Evolutionary conservation across 257 asterid genomes (phyloP), one percentile per base, ranked within the genome.

Genomic region (Solanum medicagineum): DNA sequence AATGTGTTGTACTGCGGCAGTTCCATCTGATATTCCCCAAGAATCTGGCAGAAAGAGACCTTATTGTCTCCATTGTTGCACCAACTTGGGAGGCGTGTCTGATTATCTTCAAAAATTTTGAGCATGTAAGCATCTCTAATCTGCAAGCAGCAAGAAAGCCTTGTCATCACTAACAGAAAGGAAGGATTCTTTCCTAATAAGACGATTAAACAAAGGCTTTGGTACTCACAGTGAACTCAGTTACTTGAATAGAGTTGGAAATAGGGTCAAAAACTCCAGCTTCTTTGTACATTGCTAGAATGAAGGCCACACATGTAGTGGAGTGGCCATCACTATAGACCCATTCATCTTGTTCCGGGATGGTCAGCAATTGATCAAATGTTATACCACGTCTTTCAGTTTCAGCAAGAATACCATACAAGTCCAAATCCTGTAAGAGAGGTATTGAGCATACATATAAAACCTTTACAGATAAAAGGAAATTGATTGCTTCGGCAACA

Each of bases 341-440:
- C 99, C 99, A 97, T 83, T 97, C 99, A 85, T 97, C 99, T 91
- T 94, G 94, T 89, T 95, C 99, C 2, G 99, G 99, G 79, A 97
- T 91, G 65, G 99, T 94, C 71, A 97, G 95, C 81, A 95, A 90
- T 68, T 97, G 96, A 86, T 95, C 99, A 51, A 97, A 97, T 84
- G 93, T 93, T 88, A 94, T 88, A 56, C 99, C 99, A 81, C 97
- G 97, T 80, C 88, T 88, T 89, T 97, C 99, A 22, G 98, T 95
- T 92, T 97, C 99, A 8, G 92, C 95, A 68, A 97, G 94, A 88
- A 97, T 94, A 45, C 80, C 99, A 75, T 92, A 89, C 91, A 95
- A 90, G 91, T 91, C 98, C 79, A 97, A 91, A 91, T 87, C 98
- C 99, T 97, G 83, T 17, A 56, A 66, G 85, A 85, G 83, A 81